Evolutionary conservation across 306 rosid species (phyloP), one percentile per base, ranked within the genome.

Genomic region (Cyamopsis tetragonoloba): DNA sequence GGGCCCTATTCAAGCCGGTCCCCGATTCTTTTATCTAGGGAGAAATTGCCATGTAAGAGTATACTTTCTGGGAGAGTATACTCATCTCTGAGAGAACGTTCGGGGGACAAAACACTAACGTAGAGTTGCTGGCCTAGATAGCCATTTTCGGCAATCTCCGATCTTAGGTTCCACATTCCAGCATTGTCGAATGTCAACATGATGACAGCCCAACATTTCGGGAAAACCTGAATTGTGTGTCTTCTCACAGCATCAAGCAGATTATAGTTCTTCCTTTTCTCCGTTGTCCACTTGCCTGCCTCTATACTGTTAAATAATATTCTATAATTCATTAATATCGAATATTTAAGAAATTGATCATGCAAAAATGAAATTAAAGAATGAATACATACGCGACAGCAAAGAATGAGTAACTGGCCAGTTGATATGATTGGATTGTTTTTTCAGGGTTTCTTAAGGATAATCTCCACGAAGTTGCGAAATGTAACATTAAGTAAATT

Each of bases 211-310:
- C 83, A 87, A 3, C 89, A 87, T 15, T 86, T 86, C 5, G 96
- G n/a, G n/a, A n/a, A n/a, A n/a, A n/a, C n/a, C n/a, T n/a, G n/a
- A n/a, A n/a, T n/a, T n/a, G n/a, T n/a, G 96, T 89, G 93, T 27
- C 91, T 83, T 82, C 96, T 89, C 38, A 89, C 75, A 0, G 89
- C 93, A 9, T 89, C 96, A 3, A 89, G 77, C 47, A 87, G 89
- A 47, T 89, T 85, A 77, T 85, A 88, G 73, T 70, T 77, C 70
- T 12, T 79, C 30, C 91, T 79, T 41, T 73, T 73, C 48, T 83
- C 93, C 3, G 91, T 89, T 35, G 47, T 58, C 96, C 96, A 89
- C 9, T 3, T 75, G 19, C 96, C 96, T 1, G 93, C 91, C 79
- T 87, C 95, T 7, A 83, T 7, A 10, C 92, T 86, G 48, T 13